Evolutionary conservation across 192 early-diverging fungal genomes (phyloP).

Genomic region (Umbelopsis sp.): DNA sequence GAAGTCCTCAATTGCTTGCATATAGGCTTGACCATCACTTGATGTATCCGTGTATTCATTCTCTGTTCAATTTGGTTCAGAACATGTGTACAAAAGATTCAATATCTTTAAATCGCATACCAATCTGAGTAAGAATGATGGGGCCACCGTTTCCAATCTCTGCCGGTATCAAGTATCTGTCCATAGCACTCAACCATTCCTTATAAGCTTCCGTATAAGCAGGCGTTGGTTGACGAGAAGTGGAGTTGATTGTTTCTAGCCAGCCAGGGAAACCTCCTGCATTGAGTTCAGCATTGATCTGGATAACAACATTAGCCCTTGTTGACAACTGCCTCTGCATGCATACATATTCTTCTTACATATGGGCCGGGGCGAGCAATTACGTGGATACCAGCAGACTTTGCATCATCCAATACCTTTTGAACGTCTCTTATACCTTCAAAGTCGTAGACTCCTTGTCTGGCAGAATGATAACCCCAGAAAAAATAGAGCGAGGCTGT

Average conservation of each 20-base stretch:
- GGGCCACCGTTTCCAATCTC: constrained; percentile 14
- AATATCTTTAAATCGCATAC: neutral
- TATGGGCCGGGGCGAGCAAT: constrained; percentile 32
- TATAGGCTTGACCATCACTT: neutral
- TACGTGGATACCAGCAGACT: constrained; percentile 31
- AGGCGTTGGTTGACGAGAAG: neutral
- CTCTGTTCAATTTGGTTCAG: neutral
- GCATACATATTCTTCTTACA: neutral
- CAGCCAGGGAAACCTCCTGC: constrained; percentile 24
- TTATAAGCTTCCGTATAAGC: constrained; percentile 14
- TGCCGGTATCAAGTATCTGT: neutral
- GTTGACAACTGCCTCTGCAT: neutral
- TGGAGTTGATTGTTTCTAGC: constrained; percentile 7
- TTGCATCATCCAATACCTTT: constrained; percentile 26
- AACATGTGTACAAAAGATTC: neutral
- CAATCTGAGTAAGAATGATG: constrained; percentile 23
- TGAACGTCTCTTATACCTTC: constrained; percentile 30
- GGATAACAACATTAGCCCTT: neutral
- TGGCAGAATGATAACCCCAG: constrained; percentile 41
- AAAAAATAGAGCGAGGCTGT: constrained; percentile 34
- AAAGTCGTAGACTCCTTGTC: constrained; percentile 37
- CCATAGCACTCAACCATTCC: constrained; percentile 24
- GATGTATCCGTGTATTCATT: constrained; percentile 6
- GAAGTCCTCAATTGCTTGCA: constrained; percentile 12
- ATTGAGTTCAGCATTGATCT: constrained; percentile 11